Conservation (phyloP, 148 eudicot species). For the Drosera capensis region DNA sequence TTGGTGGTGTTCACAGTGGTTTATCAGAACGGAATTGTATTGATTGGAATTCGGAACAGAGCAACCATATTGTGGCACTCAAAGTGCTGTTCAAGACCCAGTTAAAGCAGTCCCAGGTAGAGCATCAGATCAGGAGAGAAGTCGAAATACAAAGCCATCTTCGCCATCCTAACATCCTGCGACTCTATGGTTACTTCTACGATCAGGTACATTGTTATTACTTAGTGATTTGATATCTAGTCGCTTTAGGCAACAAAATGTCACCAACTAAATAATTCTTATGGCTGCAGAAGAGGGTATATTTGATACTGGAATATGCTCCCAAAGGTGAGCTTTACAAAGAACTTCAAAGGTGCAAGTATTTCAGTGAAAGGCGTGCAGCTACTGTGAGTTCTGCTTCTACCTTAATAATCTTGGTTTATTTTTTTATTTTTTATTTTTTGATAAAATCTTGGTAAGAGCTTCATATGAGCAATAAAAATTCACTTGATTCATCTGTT, state of each 20-base stretch:
- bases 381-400: conserved; percentile 58
- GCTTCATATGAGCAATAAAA: no score
- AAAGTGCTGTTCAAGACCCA: conserved; percentile 87
- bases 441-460: no score
- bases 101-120: conserved; percentile 89
- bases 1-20: not conserved
- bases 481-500: no score
- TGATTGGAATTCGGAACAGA: conserved; percentile 44
- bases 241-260: not conserved
- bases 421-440: no score
- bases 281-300: conserved; percentile 72
- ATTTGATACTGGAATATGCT: conserved; percentile 85
- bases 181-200: conserved; percentile 91
- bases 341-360: conserved; percentile 85
- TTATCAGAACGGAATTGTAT: no score
- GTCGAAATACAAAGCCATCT: conserved; percentile 98
- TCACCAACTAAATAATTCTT: not conserved
- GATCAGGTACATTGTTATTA: conserved; percentile 53
- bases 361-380: conserved; percentile 76
- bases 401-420: not conserved
- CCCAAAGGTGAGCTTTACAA: conserved; percentile 97
- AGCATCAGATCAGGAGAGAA: conserved; percentile 92
- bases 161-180: conserved; percentile 78
- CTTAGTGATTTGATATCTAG: not conserved
- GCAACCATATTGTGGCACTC: conserved; percentile 83